Percentiles rank a stretch among this genome's conserved stretches.
phyloP scores from a whole-genome alignment of 225 moss, liverwort and hornwort genomes.

The Antitrichia curtipendula region DNA sequence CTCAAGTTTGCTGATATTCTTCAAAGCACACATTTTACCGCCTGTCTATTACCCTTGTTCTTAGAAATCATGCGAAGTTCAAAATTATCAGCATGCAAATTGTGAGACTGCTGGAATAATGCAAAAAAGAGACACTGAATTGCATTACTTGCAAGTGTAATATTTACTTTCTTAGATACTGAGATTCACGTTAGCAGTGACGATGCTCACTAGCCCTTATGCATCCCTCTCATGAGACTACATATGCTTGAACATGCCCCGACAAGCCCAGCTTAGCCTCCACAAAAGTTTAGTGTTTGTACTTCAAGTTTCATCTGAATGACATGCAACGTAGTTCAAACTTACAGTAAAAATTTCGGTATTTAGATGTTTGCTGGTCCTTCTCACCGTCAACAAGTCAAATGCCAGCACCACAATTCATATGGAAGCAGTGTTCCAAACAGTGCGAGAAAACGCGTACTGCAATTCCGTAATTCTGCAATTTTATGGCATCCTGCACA shows the following conservation, averaged over 20 bases:
- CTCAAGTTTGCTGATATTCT: neutral
- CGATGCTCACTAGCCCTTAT: neutral
- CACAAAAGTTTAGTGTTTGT: too few relatives aligned
- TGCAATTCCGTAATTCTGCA: neutral
- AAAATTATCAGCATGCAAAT: neutral
- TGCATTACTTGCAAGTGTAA: neutral
- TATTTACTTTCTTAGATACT: neutral
- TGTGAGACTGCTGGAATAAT: neutral
- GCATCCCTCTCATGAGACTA: neutral
- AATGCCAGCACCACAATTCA: neutral
- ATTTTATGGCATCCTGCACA: neutral
- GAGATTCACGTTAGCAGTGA: neutral
- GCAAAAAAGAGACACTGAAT: neutral
- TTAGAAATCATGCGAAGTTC: neutral
- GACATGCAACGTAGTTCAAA: neutral
- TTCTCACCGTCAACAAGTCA: too few relatives aligned
- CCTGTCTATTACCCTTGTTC: neutral
- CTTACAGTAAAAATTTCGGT: too few relatives aligned
- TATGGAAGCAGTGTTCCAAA: neutral
- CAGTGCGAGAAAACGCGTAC: too few relatives aligned
- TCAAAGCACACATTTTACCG: neutral
- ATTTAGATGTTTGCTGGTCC: neutral
- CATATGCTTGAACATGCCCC: too few relatives aligned
- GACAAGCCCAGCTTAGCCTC: too few relatives aligned
- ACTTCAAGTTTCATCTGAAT: neutral